phyloP scores from a whole-genome alignment of 768 basidiomycete species.

The Lactarius deliciosus region DNA sequence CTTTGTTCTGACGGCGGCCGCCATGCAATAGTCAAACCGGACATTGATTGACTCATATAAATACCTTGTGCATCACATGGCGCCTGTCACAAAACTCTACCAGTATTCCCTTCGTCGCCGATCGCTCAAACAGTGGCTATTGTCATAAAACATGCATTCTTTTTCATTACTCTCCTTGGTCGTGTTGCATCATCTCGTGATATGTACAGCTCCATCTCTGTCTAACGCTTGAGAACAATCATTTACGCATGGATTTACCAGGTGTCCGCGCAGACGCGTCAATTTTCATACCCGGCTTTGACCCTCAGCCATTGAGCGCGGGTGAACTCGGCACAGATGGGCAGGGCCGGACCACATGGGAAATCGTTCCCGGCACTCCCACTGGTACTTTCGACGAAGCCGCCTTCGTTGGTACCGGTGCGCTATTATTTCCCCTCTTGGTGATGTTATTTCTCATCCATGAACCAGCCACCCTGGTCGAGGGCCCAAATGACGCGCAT shows the following conservation, averaged over 20 bases:
- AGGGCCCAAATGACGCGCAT: conserved; percentile 18
- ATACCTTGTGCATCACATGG: neutral
- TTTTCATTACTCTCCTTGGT: conserved; percentile 1
- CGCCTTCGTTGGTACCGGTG: conserved; percentile 14
- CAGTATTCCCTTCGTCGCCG: neutral
- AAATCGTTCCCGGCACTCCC: conserved; percentile 12
- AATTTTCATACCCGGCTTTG: conserved; percentile 20
- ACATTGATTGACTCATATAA: neutral
- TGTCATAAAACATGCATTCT: conserved; percentile 20
- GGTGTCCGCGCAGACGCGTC: conserved; percentile 15
- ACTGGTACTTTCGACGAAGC: neutral
- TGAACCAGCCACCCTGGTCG: conserved; percentile 15
- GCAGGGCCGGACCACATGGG: conserved; percentile 20
- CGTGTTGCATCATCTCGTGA: neutral
- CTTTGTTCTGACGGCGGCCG: no score
- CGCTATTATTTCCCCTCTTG: neutral
- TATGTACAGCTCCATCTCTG: neutral
- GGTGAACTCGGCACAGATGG: conserved; percentile 9
- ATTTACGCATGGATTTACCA: neutral
- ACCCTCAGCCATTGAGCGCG: conserved; percentile 19
- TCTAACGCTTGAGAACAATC: neutral
- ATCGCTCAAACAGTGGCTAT: neutral
- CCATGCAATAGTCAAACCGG: no score
- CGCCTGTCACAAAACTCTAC: neutral
- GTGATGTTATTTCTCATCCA: neutral